These are phyloP conservation scores for Colletotrichum tropicale DNA, from an alignment of 2,329 filamentous ascomycete species.

Conservation along the genomic window DNA sequence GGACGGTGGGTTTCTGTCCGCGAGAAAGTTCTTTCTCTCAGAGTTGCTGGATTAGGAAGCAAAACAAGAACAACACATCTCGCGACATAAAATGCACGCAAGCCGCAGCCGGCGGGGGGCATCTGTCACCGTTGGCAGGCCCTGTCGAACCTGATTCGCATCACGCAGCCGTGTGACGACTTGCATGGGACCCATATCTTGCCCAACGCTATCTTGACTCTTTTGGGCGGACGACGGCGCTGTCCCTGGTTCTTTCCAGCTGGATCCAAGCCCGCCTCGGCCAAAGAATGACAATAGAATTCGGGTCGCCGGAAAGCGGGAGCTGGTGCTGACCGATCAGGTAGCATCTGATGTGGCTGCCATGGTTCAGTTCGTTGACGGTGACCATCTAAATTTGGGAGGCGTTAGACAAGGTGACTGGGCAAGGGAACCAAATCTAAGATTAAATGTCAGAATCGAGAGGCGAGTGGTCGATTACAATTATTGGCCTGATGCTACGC, in stretches of 20 bases:
- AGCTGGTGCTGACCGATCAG: background rate
- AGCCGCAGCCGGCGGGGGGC: background rate
- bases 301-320: background rate
- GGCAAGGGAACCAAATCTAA: background rate
- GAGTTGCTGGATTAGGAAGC: background rate
- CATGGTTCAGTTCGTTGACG: background rate
- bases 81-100: background rate
- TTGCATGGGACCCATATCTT: background rate
- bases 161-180: background rate
- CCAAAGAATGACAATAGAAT: background rate
- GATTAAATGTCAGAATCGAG: constrained; percentile 2
- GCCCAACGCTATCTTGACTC: background rate
- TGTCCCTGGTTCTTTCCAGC: background rate
- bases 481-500: background rate
- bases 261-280: background rate
- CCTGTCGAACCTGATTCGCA: background rate
- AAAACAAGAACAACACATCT: background rate
- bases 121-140: background rate
- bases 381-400: constrained; percentile 5
- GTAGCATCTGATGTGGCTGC: background rate
- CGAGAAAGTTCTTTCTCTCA: background rate
- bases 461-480: constrained; percentile 4
- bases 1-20: background rate
- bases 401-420: constrained; percentile 1
- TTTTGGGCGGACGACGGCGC: background rate